phyloP scores from a whole-genome alignment of 2,329 filamentous ascomycete genomes.

The Stromatinia cepivora region DNA sequence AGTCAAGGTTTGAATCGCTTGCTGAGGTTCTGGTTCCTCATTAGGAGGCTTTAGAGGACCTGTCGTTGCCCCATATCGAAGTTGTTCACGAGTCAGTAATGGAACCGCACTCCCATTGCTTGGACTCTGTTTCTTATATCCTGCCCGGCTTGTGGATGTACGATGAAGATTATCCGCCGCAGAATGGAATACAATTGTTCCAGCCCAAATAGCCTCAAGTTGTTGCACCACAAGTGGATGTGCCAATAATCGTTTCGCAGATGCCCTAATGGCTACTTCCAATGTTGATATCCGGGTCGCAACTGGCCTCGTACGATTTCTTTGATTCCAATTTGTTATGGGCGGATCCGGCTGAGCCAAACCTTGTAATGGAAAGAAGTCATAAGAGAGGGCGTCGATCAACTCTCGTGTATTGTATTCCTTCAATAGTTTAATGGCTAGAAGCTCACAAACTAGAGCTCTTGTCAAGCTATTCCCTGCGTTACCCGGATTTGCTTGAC shows the following conservation, averaged over 20 bases:
- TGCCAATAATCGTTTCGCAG: slow-evolving; percentile 87
- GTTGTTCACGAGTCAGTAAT: slow-evolving; percentile 25
- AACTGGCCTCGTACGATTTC: slow-evolving; percentile 51
- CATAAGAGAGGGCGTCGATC: slow-evolving; percentile 91
- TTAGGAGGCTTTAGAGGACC: neutral
- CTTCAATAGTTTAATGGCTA: slow-evolving; percentile 85
- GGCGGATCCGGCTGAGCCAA: slow-evolving; percentile 54
- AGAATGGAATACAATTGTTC: slow-evolving; percentile 91
- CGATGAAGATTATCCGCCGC: slow-evolving; percentile 78
- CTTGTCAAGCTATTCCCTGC: slow-evolving; percentile 81
- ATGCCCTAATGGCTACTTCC: slow-evolving; percentile 89
- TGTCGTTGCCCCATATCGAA: slow-evolving; percentile 44
- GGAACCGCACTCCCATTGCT: slow-evolving; percentile 20
- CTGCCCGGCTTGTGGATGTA: slow-evolving; percentile 25
- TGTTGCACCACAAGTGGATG: slow-evolving; percentile 92
- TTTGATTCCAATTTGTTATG: slow-evolving; percentile 40
- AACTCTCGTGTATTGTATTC: slow-evolving; percentile 88
- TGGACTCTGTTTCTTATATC: slow-evolving; percentile 28
- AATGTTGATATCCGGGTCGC: slow-evolving; percentile 83
- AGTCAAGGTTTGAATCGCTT: slow-evolving; percentile 29
- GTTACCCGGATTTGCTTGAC: slow-evolving; percentile 77
- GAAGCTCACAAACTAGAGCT: slow-evolving; percentile 83
- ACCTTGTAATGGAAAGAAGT: slow-evolving; percentile 90
- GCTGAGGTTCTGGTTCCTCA: slow-evolving; percentile 28
- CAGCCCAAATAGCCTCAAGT: slow-evolving; percentile 96